phyloP scores from a whole-genome alignment of 768 basidiomycete genomes.

The Saitozyma podzolica region DNA sequence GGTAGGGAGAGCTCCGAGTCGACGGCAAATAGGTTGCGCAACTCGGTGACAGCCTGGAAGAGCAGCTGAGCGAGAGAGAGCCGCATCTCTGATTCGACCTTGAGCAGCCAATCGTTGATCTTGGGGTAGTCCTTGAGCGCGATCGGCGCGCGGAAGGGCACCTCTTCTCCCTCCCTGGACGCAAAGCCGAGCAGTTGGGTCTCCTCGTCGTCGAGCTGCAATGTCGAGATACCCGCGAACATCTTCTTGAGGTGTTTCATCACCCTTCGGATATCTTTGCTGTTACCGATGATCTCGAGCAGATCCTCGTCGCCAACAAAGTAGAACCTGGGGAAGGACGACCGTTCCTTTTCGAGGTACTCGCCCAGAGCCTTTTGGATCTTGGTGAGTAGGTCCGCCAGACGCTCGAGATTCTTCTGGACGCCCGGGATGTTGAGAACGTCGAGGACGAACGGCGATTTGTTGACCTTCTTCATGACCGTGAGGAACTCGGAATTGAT shows the following conservation, averaged over 20 bases:
- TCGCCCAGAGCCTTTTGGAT: constrained; percentile 99
- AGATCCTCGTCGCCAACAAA: constrained; percentile 99
- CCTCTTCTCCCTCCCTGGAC: constrained; percentile 93
- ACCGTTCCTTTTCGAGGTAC: constrained; percentile 94
- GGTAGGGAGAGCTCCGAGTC: constrained; percentile 61
- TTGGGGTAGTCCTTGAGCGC: constrained; percentile 88
- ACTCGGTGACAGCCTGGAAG: constrained; percentile 73
- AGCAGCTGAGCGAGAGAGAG: constrained; percentile 80
- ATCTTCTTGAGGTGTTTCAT: constrained; percentile 99
- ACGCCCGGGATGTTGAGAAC: constrained; percentile 94
- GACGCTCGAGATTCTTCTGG: constrained; percentile 94
- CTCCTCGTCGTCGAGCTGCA: constrained; percentile 70
- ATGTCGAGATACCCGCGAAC: constrained; percentile 95
- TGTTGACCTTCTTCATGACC: constrained; percentile 99
- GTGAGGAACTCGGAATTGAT: constrained; percentile 97
- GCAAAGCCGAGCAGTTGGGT: constrained; percentile 90
- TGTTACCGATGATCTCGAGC: constrained; percentile 98
- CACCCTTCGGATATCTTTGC: constrained; percentile 94
- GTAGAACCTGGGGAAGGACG: constrained; percentile 98
- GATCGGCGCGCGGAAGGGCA: constrained; percentile 78
- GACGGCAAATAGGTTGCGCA: constrained; percentile 75
- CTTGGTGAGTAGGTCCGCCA: constrained; percentile 93
- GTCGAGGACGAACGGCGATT: constrained; percentile 94
- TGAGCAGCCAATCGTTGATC: constrained; percentile 98
- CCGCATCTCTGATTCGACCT: constrained; percentile 89